Base-by-base conservation (phyloP, 306 rosid species). In the Cercis canadensis region DNA sequence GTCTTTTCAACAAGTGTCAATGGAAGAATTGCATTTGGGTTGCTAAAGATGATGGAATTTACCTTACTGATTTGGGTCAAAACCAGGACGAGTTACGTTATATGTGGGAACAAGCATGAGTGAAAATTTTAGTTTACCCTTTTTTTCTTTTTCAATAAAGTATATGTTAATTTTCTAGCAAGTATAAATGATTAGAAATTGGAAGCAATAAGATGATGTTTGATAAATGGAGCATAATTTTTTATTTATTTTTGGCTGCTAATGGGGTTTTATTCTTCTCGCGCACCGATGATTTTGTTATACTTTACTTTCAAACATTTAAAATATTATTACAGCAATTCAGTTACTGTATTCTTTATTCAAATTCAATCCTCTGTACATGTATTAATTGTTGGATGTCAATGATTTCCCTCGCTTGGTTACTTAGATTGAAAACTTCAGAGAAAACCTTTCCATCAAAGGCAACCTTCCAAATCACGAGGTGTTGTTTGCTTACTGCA, bases 1-100 rank as follows among this genome's bases (percentile, higher is more conserved):
- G 12, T 44, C 82, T 83, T 34, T 83, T 83, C 10, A 0, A 34
- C 0, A 76, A 68, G 75, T 83, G 87, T 49, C 10, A 67, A 5
- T 83, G 84, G 87, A 83, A 83, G 80, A 83, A 63, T 0, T 83
- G 87, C 57, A 46, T 83, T 14, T 83, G 86, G 86, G 72, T 57
- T 16, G 86, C 46, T 53, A 78, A 67, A 71, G 83, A 78, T 46
- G 75, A 74, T 4, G 86, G 83, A 6, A 50, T 82, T 74, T 82
- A 82, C 50, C 67, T 82, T 2, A 59, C n/a, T 12, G 17, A 70
- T 74, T 39, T 78, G 60, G 4, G 17, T 11, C 16, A 13, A 7
- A 11, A 34, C 5, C 3, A 45, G 45, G 60, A 74, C 0, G 78
- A 65, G 9, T 70, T 82, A n/a, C 29, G 12, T 6, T 60, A 70